A percentile compares a stretch with the other conserved stretches of the same genome.
Conservation (phyloP, 2,329 filamentous ascomycete genomes). For the Trichoderma sp. region DNA sequence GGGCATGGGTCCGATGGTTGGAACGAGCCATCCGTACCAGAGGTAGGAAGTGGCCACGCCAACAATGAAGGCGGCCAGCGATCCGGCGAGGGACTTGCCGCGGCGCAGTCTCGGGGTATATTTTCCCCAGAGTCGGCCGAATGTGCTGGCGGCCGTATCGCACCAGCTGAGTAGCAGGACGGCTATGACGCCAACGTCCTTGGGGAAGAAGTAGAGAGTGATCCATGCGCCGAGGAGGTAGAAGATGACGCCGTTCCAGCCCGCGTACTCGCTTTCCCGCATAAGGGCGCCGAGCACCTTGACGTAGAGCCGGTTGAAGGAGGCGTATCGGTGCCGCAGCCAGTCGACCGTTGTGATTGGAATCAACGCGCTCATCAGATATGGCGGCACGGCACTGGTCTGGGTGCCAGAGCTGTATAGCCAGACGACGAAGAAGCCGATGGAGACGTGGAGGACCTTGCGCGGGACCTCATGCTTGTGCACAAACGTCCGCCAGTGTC, state of each 20-base stretch:
- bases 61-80: constrained; percentile 76
- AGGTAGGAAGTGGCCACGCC: constrained; percentile 79
- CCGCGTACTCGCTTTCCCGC: constrained; percentile 91
- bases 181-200: constrained; percentile 87
- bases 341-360: constrained; percentile 83
- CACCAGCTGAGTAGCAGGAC: constrained; percentile 95
- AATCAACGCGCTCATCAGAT: constrained; percentile 76
- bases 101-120: constrained; percentile 83
- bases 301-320: constrained; percentile 87
- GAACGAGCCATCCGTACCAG: constrained; percentile 88
- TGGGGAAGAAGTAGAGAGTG: constrained; percentile 84
- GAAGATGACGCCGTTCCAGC: constrained; percentile 96
- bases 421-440: constrained; percentile 89
- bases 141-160: constrained; percentile 93
- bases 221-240: constrained; percentile 90
- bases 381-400: constrained; percentile 76
- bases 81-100: constrained; percentile 91
- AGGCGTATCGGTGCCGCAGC: constrained; percentile 77
- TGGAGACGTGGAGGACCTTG: constrained; percentile 91
- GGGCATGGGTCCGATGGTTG: constrained; percentile 64
- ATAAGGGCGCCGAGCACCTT: constrained; percentile 83
- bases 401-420: constrained; percentile 82
- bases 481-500: constrained; percentile 86
- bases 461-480: constrained; percentile 97
- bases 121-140: constrained; percentile 84